These are phyloP conservation scores for Mycena maculata DNA, from an alignment of 768 basidiomycete species.

Conservation along the genomic window DNA sequence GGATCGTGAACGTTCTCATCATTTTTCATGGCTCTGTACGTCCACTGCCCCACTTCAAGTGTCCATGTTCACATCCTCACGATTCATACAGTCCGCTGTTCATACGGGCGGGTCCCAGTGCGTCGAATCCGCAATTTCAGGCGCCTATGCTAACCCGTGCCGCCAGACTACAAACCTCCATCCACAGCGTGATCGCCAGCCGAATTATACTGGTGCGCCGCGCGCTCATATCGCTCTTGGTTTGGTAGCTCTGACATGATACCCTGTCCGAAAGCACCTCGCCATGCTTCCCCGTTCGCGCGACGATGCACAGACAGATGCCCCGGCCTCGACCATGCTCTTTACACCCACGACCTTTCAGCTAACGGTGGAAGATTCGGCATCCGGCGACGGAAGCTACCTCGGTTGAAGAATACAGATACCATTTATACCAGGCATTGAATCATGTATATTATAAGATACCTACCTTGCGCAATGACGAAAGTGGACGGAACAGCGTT, in stretches of 20 bases:
- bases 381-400: too few species aligned
- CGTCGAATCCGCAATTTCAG: background rate
- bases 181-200: conserved; percentile 30
- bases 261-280: conserved; percentile 4
- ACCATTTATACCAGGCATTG: too few species aligned
- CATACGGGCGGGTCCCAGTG: conserved; percentile 26
- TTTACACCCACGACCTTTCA: conserved; percentile 17
- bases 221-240: background rate
- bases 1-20: conserved; percentile 24
- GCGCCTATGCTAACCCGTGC: background rate
- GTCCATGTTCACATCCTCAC: background rate
- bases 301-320: background rate
- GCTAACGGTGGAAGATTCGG: too few species aligned
- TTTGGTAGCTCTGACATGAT: background rate
- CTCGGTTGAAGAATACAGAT: too few species aligned
- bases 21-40: conserved; percentile 13
- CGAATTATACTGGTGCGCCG: conserved; percentile 23
- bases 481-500: too few species aligned
- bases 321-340: background rate
- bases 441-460: too few species aligned
- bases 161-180: conserved; percentile 25
- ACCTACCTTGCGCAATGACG: too few species aligned
- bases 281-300: background rate
- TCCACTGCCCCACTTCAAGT: background rate
- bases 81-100: background rate